Evolutionary conservation across 2,329 filamentous ascomycete species (phyloP).

Genomic region (Monosporascus sp.): DNA sequence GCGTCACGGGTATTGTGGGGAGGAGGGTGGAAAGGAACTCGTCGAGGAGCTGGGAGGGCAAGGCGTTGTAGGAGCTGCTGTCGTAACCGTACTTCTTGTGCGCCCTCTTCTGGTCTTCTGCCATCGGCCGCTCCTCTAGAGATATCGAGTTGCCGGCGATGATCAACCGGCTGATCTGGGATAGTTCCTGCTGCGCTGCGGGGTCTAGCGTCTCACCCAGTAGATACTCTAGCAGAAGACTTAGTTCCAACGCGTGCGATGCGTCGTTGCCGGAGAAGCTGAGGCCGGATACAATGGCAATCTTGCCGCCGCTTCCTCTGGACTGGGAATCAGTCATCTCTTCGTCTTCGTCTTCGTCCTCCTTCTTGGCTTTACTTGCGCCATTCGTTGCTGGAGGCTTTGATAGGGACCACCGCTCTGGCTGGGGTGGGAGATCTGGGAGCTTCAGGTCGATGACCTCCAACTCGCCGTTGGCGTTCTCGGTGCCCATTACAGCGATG

Average conservation of each 20-base stretch:
- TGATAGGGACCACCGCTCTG: conserved; percentile 69
- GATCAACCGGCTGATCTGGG: conserved; percentile 75
- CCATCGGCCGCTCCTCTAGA: conserved; percentile 26
- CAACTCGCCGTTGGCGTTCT: conserved; percentile 87
- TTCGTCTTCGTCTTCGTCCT: conserved; percentile 43
- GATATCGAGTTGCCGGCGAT: conserved; percentile 86
- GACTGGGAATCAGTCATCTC: conserved; percentile 50
- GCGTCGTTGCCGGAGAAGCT: conserved; percentile 70
- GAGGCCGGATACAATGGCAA: conserved; percentile 86
- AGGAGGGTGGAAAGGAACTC: conserved; percentile 74
- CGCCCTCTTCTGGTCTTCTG: conserved; percentile 38
- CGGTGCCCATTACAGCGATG: conserved; percentile 88
- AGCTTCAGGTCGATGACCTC: conserved; percentile 88
- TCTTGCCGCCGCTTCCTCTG: conserved; percentile 40
- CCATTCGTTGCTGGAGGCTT: conserved; percentile 31
- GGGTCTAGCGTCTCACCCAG: conserved; percentile 71
- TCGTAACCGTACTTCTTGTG: conserved; percentile 94
- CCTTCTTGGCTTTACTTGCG: conserved; percentile 24
- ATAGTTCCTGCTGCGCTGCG: conserved; percentile 50
- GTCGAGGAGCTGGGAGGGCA: conserved; percentile 80
- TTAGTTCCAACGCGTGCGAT: conserved; percentile 68
- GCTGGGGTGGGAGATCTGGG: conserved; percentile 78
- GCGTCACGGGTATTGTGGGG: conserved; percentile 79
- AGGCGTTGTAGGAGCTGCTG: conserved; percentile 76
- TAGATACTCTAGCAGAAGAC: conserved; percentile 79